phyloP scores from a whole-genome alignment of 129 eudicot species.

The carrot (Daucus carota) region DH1_v3.0 NC_030387.2:8069001-8069500 shows the following conservation, averaged over 20 bases:
- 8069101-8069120: slow-evolving; percentile 83
- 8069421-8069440: slow-evolving; percentile 19
- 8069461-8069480: slow-evolving; percentile 16
- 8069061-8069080: slow-evolving; percentile 83
- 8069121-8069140: slow-evolving; percentile 85
- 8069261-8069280: slow-evolving; percentile 58
- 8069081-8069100: slow-evolving; percentile 98
- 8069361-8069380: slow-evolving; percentile 84
- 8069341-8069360: slow-evolving; percentile 47
- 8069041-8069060: slow-evolving; percentile 88
- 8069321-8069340: slow-evolving; percentile 64
- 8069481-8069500: neutral
- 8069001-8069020: slow-evolving; percentile 70
- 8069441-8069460: slow-evolving; percentile 20
- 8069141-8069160: slow-evolving; percentile 53
- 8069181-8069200: neutral
- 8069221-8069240: slow-evolving; percentile 55
- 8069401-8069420: slow-evolving; percentile 28
- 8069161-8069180: neutral
- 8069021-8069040: slow-evolving; percentile 85
- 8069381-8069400: slow-evolving; percentile 91
- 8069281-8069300: slow-evolving; percentile 48
- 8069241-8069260: slow-evolving; percentile 61
- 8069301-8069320: slow-evolving; percentile 42
- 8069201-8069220: neutral